These are phyloP conservation scores for Allantophomopsis lycopodina DNA, from an alignment of 2,329 filamentous ascomycete species.

Conservation along the genomic window DNA sequence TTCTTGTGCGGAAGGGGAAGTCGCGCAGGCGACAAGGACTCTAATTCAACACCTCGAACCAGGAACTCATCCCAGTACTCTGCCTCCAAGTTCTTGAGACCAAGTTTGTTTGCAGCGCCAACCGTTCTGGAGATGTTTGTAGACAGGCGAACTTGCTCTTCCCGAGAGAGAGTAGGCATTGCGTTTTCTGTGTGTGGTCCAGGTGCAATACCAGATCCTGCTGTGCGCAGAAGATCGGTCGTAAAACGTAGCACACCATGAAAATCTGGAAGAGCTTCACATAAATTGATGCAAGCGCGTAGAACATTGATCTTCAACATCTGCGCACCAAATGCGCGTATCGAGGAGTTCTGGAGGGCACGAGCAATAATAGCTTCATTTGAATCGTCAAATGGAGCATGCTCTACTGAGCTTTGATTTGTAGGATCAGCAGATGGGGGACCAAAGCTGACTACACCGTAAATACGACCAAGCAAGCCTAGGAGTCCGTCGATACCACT, in stretches of 20 bases:
- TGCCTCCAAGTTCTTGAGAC: constrained; percentile 54
- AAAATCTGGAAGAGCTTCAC: constrained; percentile 86
- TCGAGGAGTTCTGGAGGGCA: constrained; percentile 43
- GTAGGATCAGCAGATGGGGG: constrained; percentile 8
- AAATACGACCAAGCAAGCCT: constrained; percentile 44
- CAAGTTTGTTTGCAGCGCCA: constrained; percentile 61
- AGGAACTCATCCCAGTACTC: constrained; percentile 98
- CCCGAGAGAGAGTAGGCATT: constrained; percentile 55
- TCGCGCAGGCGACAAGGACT: constrained; percentile 43
- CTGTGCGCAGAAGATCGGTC: constrained; percentile 68
- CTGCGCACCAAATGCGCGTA: constrained; percentile 61
- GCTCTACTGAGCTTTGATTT: constrained; percentile 1
- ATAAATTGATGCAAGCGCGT: constrained; percentile 82
- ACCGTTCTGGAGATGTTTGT: constrained; percentile 80
- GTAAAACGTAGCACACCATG: constrained; percentile 81
- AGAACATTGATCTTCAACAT: constrained; percentile 77
- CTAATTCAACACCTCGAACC: constrained; percentile 61
- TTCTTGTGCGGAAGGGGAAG: constrained; percentile 51
- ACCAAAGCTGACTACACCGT: constrained; percentile 45
- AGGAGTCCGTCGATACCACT: constrained; percentile 51
- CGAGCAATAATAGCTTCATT: constrained; percentile 38
- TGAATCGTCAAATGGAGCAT: constrained; percentile 25
- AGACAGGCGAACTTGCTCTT: constrained; percentile 76
- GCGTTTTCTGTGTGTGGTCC: constrained; percentile 54
- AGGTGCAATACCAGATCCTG: constrained; percentile 68